phyloP scores from a whole-genome alignment of 805 yeast species.

The Kodamaea laetipori region DNA sequence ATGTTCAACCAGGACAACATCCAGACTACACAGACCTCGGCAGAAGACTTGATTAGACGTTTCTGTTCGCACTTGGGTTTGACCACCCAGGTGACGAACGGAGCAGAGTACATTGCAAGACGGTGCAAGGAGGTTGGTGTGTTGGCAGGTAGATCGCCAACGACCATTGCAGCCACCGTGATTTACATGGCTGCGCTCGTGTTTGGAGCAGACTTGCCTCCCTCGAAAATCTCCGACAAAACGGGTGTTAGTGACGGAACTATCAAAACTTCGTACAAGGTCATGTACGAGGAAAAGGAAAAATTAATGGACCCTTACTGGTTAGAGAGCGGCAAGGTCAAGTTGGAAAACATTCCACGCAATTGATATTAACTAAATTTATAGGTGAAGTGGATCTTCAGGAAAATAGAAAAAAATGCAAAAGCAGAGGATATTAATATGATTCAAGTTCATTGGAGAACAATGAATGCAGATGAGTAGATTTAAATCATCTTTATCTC shows the following conservation, averaged over 20 bases:
- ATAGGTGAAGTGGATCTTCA: conserved; percentile 2
- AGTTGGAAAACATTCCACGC: conserved; percentile 46
- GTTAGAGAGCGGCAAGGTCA: conserved; percentile 68
- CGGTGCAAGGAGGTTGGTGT: conserved; percentile 89
- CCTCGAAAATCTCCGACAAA: conserved; percentile 82
- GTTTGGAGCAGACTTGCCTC: conserved; percentile 76
- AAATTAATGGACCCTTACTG: conserved; percentile 73
- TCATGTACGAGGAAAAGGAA: conserved; percentile 68
- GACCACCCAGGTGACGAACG: conserved; percentile 78
- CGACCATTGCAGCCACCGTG: conserved; percentile 96
- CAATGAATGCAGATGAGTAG: neutral
- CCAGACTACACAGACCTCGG: conserved; percentile 81
- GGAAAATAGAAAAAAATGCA: neutral
- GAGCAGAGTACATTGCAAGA: conserved; percentile 91
- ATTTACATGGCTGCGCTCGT: conserved; percentile 91
- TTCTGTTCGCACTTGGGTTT: conserved; percentile 95
- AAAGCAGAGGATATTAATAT: conserved; percentile 1
- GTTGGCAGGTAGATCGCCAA: conserved; percentile 94
- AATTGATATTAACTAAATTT: conserved; percentile 15
- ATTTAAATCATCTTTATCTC: no score
- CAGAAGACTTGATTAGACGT: conserved; percentile 93
- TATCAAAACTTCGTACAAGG: conserved; percentile 86
- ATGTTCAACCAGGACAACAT: conserved; percentile 50
- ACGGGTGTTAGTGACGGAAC: conserved; percentile 98
- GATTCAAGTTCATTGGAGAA: neutral